A percentile compares a stretch with the other conserved stretches of the same genome.
Evolutionary conservation across 2,329 filamentous ascomycete species (phyloP).

Genomic region (Cladosporium velox): DNA sequence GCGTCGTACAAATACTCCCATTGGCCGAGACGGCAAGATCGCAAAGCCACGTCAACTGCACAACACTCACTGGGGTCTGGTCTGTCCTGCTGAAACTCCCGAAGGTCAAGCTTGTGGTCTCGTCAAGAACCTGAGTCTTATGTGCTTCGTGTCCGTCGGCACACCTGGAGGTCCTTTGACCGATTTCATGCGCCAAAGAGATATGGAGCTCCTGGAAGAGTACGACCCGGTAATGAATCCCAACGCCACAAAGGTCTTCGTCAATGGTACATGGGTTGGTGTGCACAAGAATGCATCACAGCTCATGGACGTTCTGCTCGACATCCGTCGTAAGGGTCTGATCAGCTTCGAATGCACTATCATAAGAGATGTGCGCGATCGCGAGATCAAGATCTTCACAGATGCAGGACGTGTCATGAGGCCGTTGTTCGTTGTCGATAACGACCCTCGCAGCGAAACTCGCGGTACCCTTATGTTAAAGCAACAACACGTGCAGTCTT

Average conservation of each 20-base stretch:
- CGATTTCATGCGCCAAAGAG: constrained; percentile 92
- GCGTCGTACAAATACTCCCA: constrained; percentile 94
- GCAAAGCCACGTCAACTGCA: constrained; percentile 97
- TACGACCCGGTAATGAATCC: constrained; percentile 70
- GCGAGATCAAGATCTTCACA: constrained; percentile 98
- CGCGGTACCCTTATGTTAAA: constrained; percentile 78
- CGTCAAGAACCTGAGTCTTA: constrained; percentile 95
- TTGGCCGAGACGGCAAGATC: constrained; percentile 95
- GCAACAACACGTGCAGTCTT: constrained; percentile 75
- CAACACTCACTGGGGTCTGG: constrained; percentile 97
- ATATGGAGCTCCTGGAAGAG: constrained; percentile 96
- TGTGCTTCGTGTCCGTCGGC: constrained; percentile 97
- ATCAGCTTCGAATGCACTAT: constrained; percentile 92
- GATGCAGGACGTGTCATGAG: constrained; percentile 94
- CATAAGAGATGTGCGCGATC: constrained; percentile 92
- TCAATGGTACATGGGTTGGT: constrained; percentile 98
- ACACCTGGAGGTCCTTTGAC: constrained; percentile 87
- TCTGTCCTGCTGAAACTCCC: constrained; percentile 95
- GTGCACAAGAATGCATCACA: constrained; percentile 87
- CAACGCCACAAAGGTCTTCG: constrained; percentile 94
- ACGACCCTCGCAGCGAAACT: constrained; percentile 72
- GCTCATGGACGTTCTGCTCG: constrained; percentile 61
- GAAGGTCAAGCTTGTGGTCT: constrained; percentile 98
- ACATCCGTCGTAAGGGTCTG: constrained; percentile 65
- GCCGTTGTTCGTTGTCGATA: constrained; percentile 90